Evolutionary conservation across 202 grass and related monocot species (phyloP).

Genomic region (Digitaria exilis): DNA sequence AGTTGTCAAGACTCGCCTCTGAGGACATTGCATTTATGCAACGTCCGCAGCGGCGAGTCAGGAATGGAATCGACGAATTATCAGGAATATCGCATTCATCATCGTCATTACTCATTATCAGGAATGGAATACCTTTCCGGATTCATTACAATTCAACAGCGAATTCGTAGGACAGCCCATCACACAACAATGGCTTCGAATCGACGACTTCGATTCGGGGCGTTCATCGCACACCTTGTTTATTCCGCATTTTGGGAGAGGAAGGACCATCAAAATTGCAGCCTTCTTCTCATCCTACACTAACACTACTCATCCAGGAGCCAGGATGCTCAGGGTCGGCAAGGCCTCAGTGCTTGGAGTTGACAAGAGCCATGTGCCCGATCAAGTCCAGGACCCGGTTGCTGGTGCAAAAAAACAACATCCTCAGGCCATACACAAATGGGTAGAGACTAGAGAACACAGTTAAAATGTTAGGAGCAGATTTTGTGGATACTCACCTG

Average conservation of each 20-base stretch:
- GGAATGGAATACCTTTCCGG: constrained; percentile 25
- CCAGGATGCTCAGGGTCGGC: background rate
- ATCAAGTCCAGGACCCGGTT: constrained; percentile 92
- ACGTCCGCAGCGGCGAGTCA: too few species aligned
- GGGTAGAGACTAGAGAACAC: background rate
- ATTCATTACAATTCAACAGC: background rate
- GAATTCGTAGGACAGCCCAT: constrained; percentile 15
- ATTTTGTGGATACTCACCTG: constrained; percentile 53
- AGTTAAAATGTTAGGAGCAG: background rate
- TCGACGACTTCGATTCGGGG: constrained; percentile 15
- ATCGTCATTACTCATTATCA: background rate
- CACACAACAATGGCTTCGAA: constrained; percentile 25
- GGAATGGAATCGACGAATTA: too few species aligned
- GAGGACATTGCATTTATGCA: too few species aligned
- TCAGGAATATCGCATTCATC: too few species aligned
- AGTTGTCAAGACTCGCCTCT: background rate
- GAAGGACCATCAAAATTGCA: constrained; percentile 19
- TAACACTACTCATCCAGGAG: background rate
- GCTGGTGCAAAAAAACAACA: constrained; percentile 41
- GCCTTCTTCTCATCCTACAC: constrained; percentile 22
- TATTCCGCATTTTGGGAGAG: constrained; percentile 15
- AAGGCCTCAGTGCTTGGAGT: constrained; percentile 31
- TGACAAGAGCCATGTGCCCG: constrained; percentile 68
- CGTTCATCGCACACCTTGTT: constrained; percentile 18
- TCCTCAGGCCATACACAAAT: background rate